phyloP scores from a whole-genome alignment of 192 early-diverging fungal species.

The Coemansia sp. region DNA sequence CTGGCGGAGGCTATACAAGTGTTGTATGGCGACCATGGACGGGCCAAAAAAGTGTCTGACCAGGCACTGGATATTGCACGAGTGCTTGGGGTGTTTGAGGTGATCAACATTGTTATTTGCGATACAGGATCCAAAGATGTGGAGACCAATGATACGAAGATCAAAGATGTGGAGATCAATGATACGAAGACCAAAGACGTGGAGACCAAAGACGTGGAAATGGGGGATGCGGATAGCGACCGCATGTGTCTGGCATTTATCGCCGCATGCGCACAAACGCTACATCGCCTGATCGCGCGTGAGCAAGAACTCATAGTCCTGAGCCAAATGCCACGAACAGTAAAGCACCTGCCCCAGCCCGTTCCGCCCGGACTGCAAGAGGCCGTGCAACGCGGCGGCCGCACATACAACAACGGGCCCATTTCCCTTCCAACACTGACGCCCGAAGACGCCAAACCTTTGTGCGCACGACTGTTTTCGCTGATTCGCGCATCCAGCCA shows the following conservation, averaged over 20 bases:
- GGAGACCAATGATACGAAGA: slow-evolving; percentile 1
- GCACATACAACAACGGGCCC: slow-evolving; percentile 35
- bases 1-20: slow-evolving; percentile 27
- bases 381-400: slow-evolving; percentile 29
- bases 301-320: slow-evolving; percentile 44
- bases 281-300: slow-evolving; percentile 27
- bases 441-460: slow-evolving; percentile 6
- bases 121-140: neutral
- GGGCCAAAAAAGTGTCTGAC: slow-evolving; percentile 23
- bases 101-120: slow-evolving; percentile 11
- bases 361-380: slow-evolving; percentile 43
- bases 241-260: slow-evolving; percentile 19
- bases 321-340: slow-evolving; percentile 34
- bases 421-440: slow-evolving; percentile 8
- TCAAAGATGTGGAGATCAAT: slow-evolving; percentile 2
- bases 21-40: slow-evolving; percentile 27
- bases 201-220: slow-evolving; percentile 2
- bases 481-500: slow-evolving; percentile 5
- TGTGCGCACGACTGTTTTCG: slow-evolving; percentile 10
- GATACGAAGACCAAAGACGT: neutral
- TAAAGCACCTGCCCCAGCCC: slow-evolving; percentile 49
- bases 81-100: slow-evolving; percentile 26
- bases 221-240: slow-evolving; percentile 2
- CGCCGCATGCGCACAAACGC: slow-evolving; percentile 16
- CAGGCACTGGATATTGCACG: slow-evolving; percentile 32